Evolutionary conservation across 352 stramenopile genomes (phyloP).

Genomic region (Pythium grandisporangium): DNA sequence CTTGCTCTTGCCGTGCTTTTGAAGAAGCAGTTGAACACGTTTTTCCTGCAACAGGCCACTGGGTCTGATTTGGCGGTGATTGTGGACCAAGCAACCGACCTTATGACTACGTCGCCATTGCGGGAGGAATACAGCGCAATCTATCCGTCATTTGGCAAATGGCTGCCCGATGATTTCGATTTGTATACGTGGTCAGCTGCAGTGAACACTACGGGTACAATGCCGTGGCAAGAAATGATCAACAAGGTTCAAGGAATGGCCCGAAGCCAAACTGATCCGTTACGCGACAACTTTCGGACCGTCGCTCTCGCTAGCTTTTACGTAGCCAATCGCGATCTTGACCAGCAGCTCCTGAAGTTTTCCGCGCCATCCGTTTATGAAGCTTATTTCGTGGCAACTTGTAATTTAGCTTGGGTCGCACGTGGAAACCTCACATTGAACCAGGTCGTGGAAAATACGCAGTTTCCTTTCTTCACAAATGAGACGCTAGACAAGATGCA

Average conservation of each 20-base stretch:
- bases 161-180: constrained; percentile 2
- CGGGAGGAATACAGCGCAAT: constrained; percentile 1
- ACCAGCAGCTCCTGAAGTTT: neutral
- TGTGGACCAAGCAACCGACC: constrained; percentile 1
- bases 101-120: constrained; percentile 2
- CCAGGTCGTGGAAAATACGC: neutral
- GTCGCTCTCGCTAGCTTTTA: constrained; percentile 1
- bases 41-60: neutral
- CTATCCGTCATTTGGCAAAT: constrained; percentile 1
- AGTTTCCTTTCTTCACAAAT: neutral
- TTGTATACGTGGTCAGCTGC: neutral
- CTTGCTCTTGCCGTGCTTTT: constrained; percentile 2
- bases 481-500: neutral
- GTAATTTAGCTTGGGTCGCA: constrained; percentile 4
- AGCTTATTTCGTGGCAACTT: constrained; percentile 6
- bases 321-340: neutral
- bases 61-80: constrained; percentile 2
- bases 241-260: neutral
- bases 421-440: neutral
- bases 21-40: constrained; percentile 1
- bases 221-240: constrained; percentile 2
- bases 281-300: constrained; percentile 3
- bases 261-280: neutral
- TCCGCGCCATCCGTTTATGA: neutral
- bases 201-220: neutral